Base-by-base conservation (phyloP, 495 filamentous ascomycete species). In the Penicillium alfredii region DNA sequence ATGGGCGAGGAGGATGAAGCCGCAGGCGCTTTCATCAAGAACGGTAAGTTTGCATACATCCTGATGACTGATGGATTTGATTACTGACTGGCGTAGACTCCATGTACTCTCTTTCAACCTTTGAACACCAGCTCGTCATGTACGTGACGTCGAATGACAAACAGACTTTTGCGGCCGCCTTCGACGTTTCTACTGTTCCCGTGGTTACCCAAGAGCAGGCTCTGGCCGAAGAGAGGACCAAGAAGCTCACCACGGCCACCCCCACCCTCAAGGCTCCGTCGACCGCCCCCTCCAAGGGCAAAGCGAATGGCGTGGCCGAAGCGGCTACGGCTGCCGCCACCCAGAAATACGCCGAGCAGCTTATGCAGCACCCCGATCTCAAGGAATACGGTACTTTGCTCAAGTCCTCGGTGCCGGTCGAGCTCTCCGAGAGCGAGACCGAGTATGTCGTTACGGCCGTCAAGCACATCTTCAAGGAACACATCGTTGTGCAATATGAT, bases 391-490 rank as follows among this genome's bases (percentile, higher is more conserved):
- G 93, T 44, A 69, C 68, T 33, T 72, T 97, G 15, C 82, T 97
- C 66, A 96, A 94, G 58, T 95, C 88, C 11, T 93, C 86, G 25
- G 56, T 76, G 14, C 65, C 83, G 30, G 84, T 94, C 27, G 90
- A 95, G 61, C 76, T 99, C 19, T 95, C 92, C 14, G 92, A 99
- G 61, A 84, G 86, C 43, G 92, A 97, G 61, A 96, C 92, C 10
- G 92, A 99, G 64, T 99, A 99, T 49, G 88, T 96, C 30, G 93
- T 97, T 24, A 74, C 74, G 11, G 86, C 86, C 7, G 74, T 96
- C 62, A 99, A 97, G 68, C 93, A 99, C 50, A 82, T 97, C 51
- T 97, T 94, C 79, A 90, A 89, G 61, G 86, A 94, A 55, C 84
- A 97, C 51, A 74, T 97, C 45, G 93, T 99, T 9, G 66, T 99